Percentiles rank a stretch among this genome's conserved stretches.
Conservation (phyloP, 2,329 filamentous ascomycete species). For the Colletotrichum filicis region DNA sequence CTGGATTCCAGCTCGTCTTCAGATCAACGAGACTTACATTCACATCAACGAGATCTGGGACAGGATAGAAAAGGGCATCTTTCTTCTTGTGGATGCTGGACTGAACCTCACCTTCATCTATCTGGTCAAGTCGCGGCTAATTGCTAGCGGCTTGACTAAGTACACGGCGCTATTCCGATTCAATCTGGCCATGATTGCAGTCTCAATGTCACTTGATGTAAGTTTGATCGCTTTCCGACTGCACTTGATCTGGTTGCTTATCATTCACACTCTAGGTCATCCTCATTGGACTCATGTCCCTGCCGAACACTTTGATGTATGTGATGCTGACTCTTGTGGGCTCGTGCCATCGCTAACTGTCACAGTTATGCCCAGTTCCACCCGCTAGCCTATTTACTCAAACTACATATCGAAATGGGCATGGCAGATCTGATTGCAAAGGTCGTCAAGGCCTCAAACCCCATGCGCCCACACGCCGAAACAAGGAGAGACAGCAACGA, state of each 20-base stretch:
- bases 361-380: slow-evolving; percentile 47
- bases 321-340: not conserved
- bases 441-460: slow-evolving; percentile 47
- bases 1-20: slow-evolving; percentile 60
- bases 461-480: slow-evolving; percentile 1
- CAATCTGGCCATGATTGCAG: slow-evolving; percentile 40
- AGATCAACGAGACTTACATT: slow-evolving; percentile 51
- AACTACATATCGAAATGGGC: slow-evolving; percentile 61
- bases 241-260: not conserved
- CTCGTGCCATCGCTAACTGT: not conserved
- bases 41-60: slow-evolving; percentile 60
- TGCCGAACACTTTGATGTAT: slow-evolving; percentile 41
- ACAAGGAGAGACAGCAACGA: slow-evolving; percentile 9
- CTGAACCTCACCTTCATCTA: slow-evolving; percentile 60
- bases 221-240: not conserved
- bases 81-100: slow-evolving; percentile 55
- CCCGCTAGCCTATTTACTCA: slow-evolving; percentile 59
- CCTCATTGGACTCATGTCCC: slow-evolving; percentile 42
- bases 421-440: slow-evolving; percentile 61
- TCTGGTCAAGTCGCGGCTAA: slow-evolving; percentile 55
- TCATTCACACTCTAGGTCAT: not conserved
- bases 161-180: slow-evolving; percentile 55
- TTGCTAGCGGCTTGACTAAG: slow-evolving; percentile 58
- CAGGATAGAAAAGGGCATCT: slow-evolving; percentile 58
- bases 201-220: slow-evolving; percentile 43